A percentile compares a stretch with the other conserved stretches of the same genome.
Conservation (phyloP, 1,284 basidiomycete genomes). For the Ustilago curta region DNA sequence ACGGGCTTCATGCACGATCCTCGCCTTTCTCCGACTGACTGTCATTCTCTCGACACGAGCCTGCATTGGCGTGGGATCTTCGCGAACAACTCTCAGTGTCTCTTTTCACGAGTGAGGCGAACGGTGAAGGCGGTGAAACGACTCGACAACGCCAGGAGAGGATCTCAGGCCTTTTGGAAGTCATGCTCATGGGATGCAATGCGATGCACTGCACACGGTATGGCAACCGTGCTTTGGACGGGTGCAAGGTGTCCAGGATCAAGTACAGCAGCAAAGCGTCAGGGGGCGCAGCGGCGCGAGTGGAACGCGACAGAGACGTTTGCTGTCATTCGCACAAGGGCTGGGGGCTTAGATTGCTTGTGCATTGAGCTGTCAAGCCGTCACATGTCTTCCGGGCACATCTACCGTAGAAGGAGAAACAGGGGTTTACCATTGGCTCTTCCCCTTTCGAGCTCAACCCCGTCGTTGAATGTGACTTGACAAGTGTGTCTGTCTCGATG, state of each 20-base stretch:
- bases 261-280: neutral
- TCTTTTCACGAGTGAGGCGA: neutral
- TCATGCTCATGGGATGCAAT: constrained; percentile 1
- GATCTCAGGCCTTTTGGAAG: constrained; percentile 1
- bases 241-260: constrained; percentile 13
- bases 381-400: no score
- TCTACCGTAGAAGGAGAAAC: no score
- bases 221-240: constrained; percentile 16
- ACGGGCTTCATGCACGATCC: constrained; percentile 22
- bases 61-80: neutral
- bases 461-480: neutral
- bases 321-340: no score
- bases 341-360: no score
- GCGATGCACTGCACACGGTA: constrained; percentile 6
- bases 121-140: neutral
- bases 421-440: no score
- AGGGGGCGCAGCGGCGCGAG: neutral
- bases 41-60: neutral
- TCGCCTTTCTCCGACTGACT: neutral
- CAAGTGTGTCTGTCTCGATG: neutral
- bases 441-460: neutral
- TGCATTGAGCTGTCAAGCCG: no score
- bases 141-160: neutral
- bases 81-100: neutral
- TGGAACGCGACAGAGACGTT: neutral